These are phyloP conservation scores for Candida palmyrensis DNA, from an alignment of 805 yeast genomes.

Conservation along the genomic window DNA sequence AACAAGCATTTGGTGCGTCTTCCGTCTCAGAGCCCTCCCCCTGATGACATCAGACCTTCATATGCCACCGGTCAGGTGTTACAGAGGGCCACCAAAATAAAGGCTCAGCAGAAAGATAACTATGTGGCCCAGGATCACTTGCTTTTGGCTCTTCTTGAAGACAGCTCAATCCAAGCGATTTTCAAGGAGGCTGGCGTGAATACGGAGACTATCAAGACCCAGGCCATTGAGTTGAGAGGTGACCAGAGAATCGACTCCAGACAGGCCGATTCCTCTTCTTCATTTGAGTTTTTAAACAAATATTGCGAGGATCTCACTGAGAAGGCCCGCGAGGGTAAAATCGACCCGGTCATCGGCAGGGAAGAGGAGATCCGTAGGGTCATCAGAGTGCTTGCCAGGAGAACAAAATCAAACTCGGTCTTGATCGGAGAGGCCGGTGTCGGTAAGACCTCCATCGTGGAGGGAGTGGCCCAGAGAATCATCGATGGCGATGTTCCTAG, in stretches of 20 bases:
- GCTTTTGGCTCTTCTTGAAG: slow-evolving; percentile 78
- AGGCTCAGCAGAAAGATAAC: slow-evolving; percentile 83
- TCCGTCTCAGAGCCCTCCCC: slow-evolving; percentile 88
- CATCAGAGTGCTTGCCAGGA: slow-evolving; percentile 90
- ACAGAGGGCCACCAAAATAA: slow-evolving; percentile 69
- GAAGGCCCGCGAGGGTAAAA: slow-evolving; percentile 86
- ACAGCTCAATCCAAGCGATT: slow-evolving; percentile 59
- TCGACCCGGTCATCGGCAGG: slow-evolving; percentile 98
- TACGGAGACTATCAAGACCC: slow-evolving; percentile 67
- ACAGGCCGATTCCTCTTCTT: slow-evolving; percentile 84
- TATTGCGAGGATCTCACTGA: slow-evolving; percentile 94
- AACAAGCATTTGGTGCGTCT: slow-evolving; percentile 77
- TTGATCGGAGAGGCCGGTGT: slow-evolving; percentile 99
- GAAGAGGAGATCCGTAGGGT: slow-evolving; percentile 97
- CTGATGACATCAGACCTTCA: slow-evolving; percentile 71
- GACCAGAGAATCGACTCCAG: slow-evolving; percentile 88
- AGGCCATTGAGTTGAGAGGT: slow-evolving; percentile 79
- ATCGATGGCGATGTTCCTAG: slow-evolving; percentile 93
- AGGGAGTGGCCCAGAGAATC: slow-evolving; percentile 97
- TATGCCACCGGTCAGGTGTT: slow-evolving; percentile 73
- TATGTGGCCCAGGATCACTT: slow-evolving; percentile 94
- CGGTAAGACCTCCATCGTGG: slow-evolving; percentile 97
- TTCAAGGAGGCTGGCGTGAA: slow-evolving; percentile 70
- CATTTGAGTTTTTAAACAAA: slow-evolving; percentile 78
- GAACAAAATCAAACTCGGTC: slow-evolving; percentile 95